A percentile compares a stretch with the other conserved stretches of the same genome.
Evolutionary conservation across 345 rosid species (phyloP).

Genomic region (Eutrema yunnanense): DNA sequence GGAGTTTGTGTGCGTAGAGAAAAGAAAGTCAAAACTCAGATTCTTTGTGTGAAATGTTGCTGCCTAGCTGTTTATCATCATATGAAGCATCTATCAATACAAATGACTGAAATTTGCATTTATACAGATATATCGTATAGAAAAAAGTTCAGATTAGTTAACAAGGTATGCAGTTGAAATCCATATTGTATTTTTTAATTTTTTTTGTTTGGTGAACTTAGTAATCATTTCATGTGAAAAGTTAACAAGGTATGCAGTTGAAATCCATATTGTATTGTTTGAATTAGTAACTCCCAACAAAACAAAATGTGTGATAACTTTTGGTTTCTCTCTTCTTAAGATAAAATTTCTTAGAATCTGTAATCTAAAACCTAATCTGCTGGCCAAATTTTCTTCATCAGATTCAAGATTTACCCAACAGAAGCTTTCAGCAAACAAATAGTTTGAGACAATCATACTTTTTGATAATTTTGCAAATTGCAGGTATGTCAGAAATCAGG

Average conservation of each 20-base stretch:
- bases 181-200: not conserved
- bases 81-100: no score
- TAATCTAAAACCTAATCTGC: not conserved
- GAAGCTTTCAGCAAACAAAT: slow-evolving; percentile 89
- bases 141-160: no score
- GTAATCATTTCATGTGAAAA: not conserved
- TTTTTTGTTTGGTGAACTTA: not conserved
- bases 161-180: no score
- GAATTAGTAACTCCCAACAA: not conserved
- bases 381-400: slow-evolving; percentile 22
- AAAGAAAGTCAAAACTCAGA: no score
- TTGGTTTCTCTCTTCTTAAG: not conserved
- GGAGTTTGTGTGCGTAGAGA: no score
- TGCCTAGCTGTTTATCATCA: no score
- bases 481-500: slow-evolving; percentile 85
- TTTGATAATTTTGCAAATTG: slow-evolving; percentile 15
- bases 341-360: not conserved
- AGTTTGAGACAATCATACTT: slow-evolving; percentile 25
- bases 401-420: slow-evolving; percentile 89
- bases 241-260: not conserved
- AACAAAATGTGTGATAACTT: not conserved
- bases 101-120: no score
- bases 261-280: not conserved
- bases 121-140: no score
- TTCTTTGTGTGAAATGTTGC: no score